Evolutionary conservation across 345 rosid genomes (phyloP).

Genomic region (Lepidium aucheri): DNA sequence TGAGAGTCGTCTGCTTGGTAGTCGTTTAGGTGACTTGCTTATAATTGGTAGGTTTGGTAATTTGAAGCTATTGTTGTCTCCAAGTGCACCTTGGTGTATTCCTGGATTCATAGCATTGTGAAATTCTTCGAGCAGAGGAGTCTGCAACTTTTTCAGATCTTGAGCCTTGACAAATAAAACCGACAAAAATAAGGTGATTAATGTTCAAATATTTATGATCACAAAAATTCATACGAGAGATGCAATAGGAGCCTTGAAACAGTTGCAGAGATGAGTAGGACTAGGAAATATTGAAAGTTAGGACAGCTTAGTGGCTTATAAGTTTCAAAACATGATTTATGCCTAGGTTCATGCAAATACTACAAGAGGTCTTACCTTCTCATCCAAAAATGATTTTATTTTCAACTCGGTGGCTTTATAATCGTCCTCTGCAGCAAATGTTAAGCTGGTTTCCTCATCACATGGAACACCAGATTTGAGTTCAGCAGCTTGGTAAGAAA

Average conservation of each 20-base stretch:
- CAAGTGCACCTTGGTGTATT: slow-evolving; percentile 34
- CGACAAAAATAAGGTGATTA: not conserved
- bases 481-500: slow-evolving; percentile 27
- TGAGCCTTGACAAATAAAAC: slow-evolving; percentile 46
- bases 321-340: not conserved
- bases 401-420: slow-evolving; percentile 80
- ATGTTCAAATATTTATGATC: slow-evolving; percentile 3
- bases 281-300: not conserved
- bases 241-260: not conserved
- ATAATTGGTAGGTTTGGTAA: slow-evolving; percentile 60
- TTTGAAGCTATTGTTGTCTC: slow-evolving; percentile 37
- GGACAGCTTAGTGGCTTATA: not conserved
- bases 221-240: not conserved
- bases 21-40: slow-evolving; percentile 67
- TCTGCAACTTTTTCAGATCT: slow-evolving; percentile 67
- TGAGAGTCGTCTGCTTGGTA: slow-evolving; percentile 75
- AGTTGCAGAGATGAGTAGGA: not conserved
- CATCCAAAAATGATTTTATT: slow-evolving; percentile 81
- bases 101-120: slow-evolving; percentile 59
- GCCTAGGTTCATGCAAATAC: not conserved
- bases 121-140: slow-evolving; percentile 83
- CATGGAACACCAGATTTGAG: slow-evolving; percentile 30
- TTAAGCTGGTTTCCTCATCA: slow-evolving; percentile 39
- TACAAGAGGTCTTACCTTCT: slow-evolving; percentile 42
- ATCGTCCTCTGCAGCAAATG: slow-evolving; percentile 63